A percentile compares a stretch with the other conserved stretches of the same genome.
Conservation (phyloP, 495 filamentous ascomycete genomes). For the Evansstolkia leycettana region DNA sequence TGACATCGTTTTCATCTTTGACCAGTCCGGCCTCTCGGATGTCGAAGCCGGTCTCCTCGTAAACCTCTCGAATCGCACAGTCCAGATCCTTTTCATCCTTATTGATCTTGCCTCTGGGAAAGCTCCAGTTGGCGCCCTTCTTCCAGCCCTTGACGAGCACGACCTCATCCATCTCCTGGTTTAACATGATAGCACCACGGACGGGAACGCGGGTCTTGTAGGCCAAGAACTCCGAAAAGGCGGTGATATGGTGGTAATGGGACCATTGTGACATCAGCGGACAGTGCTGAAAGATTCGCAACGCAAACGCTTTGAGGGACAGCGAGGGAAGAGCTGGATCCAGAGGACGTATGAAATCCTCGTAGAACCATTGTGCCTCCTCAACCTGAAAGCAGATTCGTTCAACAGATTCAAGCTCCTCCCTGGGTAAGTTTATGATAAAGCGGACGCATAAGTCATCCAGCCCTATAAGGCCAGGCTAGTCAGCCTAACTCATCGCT, state of each 20-base stretch:
- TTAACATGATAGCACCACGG: constrained; percentile 83
- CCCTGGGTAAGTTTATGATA: constrained; percentile 85
- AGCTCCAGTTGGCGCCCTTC: constrained; percentile 92
- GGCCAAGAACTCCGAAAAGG: constrained; percentile 77
- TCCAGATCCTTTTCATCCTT: constrained; percentile 86
- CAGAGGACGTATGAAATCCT: constrained; percentile 90
- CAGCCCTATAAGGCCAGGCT: constrained; percentile 48
- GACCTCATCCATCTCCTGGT: constrained; percentile 79
- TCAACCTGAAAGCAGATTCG: constrained; percentile 97
- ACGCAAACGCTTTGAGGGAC: constrained; percentile 66
- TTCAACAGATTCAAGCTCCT: constrained; percentile 79
- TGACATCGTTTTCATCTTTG: constrained; percentile 49
- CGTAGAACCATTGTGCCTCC: constrained; percentile 99
- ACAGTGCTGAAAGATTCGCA: constrained; percentile 85
- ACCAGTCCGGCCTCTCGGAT: constrained; percentile 61
- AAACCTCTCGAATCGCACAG: constrained; percentile 86
- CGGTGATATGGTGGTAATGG: constrained; percentile 58
- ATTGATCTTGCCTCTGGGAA: constrained; percentile 93
- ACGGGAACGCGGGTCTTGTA: constrained; percentile 95
- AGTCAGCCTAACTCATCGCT: constrained; percentile 1
- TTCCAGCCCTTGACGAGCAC: constrained; percentile 96
- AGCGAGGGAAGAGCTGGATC: constrained; percentile 78
- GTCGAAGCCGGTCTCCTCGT: constrained; percentile 91
- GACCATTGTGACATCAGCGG: constrained; percentile 75
- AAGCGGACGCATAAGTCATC: constrained; percentile 94